phyloP scores from a whole-genome alignment of 2,329 filamentous ascomycete species.

The Coniochaeta prunicola region DNA sequence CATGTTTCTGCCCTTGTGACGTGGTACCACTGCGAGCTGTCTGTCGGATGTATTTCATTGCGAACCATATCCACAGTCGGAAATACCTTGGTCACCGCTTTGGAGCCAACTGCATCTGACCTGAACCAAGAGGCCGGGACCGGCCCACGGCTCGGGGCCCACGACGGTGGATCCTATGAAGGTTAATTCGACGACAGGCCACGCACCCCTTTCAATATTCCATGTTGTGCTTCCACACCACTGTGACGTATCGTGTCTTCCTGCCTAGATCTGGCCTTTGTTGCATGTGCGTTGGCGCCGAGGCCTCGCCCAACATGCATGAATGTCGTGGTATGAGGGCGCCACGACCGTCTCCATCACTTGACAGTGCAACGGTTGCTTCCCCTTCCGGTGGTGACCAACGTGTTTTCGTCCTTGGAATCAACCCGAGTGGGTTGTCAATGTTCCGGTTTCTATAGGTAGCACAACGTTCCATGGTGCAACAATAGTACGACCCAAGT shows the following conservation, averaged over 20 bases:
- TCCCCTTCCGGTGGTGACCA: background rate
- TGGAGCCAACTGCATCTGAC: background rate
- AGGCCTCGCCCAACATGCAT: background rate
- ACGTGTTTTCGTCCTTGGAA: background rate
- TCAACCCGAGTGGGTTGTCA: background rate
- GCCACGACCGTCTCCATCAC: background rate
- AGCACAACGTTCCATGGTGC: background rate
- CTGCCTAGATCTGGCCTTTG: background rate
- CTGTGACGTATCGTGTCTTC: background rate
- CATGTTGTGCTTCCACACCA: background rate
- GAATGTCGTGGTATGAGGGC: background rate
- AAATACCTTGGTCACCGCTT: background rate
- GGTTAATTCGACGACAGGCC: constrained; percentile 3
- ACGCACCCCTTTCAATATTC: background rate
- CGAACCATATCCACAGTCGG: background rate
- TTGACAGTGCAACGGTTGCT: background rate
- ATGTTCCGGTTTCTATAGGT: background rate
- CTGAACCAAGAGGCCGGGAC: background rate
- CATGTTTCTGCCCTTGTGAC: background rate
- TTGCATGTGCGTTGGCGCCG: background rate
- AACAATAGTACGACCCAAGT: background rate
- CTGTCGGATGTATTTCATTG: background rate
- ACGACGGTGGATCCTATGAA: background rate
- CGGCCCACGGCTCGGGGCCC: background rate
- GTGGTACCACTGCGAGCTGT: background rate